Conservation (phyloP, 2,329 filamentous ascomycete genomes). For the Aspergillus calidoustus region DNA sequence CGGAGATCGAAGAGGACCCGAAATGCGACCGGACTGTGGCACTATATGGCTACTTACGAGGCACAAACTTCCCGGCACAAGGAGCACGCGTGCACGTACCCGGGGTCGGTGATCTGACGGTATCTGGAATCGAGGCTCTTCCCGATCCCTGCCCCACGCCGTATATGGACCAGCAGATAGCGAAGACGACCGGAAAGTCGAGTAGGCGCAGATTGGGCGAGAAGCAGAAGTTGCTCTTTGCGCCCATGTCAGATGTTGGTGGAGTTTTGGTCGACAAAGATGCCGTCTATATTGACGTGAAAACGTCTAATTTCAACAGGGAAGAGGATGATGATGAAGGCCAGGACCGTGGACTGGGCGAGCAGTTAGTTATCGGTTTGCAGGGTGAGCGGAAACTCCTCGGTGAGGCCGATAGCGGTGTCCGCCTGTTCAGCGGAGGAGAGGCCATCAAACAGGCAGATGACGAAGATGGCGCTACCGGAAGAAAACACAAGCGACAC, state of each 20-base stretch:
- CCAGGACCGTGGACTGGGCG: constrained; percentile 84
- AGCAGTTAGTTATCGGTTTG: constrained; percentile 89
- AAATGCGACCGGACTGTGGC: constrained; percentile 92
- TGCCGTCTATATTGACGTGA: constrained; percentile 85
- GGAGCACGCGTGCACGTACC: constrained; percentile 90
- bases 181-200: constrained; percentile 82
- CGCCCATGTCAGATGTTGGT: constrained; percentile 97
- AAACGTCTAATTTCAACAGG: constrained; percentile 71
- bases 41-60: constrained; percentile 89
- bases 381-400: constrained; percentile 82
- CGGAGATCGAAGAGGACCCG: constrained; percentile 81
- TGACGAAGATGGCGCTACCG: constrained; percentile 61
- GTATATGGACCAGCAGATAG: constrained; percentile 82
- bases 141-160: constrained; percentile 97
- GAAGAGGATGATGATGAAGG: constrained; percentile 63
- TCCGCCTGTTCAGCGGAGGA: constrained; percentile 84
- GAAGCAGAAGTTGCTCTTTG: constrained; percentile 95
- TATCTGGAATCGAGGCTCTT: constrained; percentile 80
- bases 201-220: constrained; percentile 82
- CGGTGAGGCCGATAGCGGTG: constrained; percentile 78
- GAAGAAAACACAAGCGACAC: constrained; percentile 59
- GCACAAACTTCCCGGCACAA: constrained; percentile 87
- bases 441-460: constrained; percentile 64
- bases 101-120: constrained; percentile 85
- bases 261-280: constrained; percentile 96